phyloP scores from a whole-genome alignment of 1,139 yeast genomes.

The Candida pseudoviswanathii region DNA sequence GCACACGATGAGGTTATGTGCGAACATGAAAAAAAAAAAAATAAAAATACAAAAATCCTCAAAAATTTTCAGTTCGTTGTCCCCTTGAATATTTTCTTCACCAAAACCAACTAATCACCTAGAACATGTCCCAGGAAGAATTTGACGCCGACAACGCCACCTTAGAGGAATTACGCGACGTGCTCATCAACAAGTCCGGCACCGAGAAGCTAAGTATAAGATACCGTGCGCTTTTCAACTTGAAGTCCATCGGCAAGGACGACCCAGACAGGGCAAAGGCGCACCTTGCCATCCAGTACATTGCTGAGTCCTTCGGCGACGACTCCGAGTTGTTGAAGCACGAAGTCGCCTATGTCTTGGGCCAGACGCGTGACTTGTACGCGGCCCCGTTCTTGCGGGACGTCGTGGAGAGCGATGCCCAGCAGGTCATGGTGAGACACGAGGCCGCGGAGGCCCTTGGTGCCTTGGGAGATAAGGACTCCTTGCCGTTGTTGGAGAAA shows the following conservation, averaged over 20 bases:
- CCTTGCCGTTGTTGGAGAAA: constrained; percentile 66
- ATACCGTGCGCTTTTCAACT: constrained; percentile 89
- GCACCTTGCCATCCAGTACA: constrained; percentile 72
- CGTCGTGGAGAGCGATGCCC: constrained; percentile 68
- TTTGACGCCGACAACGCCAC: constrained; percentile 53
- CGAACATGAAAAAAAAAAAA: not conserved
- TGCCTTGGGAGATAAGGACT: constrained; percentile 82
- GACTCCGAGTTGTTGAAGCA: constrained; percentile 93
- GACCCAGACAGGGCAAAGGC: constrained; percentile 49
- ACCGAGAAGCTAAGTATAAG: constrained; percentile 76
- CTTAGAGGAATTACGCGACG: constrained; percentile 70
- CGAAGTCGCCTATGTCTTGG: constrained; percentile 97
- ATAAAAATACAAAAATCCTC: not conserved
- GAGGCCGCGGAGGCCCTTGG: constrained; percentile 99
- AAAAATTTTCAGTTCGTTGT: constrained; percentile 1
- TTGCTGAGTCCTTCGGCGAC: constrained; percentile 78
- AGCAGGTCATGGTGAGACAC: constrained; percentile 96
- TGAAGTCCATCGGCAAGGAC: constrained; percentile 81
- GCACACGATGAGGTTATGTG: constrained; percentile 1
- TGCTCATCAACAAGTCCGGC: constrained; percentile 64
- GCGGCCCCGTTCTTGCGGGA: constrained; percentile 76
- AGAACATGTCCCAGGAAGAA: constrained; percentile 23
- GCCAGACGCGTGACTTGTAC: constrained; percentile 83
- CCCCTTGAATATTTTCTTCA: not conserved
- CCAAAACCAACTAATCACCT: constrained; percentile 14